phyloP scores from a whole-genome alignment of 805 yeast genomes.

The Pachysolen tannophilus region DNA sequence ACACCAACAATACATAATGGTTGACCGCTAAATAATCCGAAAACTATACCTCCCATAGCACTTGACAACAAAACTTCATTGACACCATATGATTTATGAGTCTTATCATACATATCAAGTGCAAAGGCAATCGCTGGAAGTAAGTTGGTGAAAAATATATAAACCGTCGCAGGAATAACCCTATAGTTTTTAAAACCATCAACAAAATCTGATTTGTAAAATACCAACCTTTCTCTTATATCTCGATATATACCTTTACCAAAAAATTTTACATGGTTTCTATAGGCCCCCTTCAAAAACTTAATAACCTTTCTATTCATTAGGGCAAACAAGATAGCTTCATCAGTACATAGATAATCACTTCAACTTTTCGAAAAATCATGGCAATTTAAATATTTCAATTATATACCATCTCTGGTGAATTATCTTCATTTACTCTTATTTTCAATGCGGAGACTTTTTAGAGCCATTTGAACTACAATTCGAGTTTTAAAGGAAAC shows the following conservation, averaged over 20 bases:
- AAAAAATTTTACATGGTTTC: constrained; percentile 15
- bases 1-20: constrained; percentile 96
- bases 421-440: no score
- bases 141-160: constrained; percentile 81
- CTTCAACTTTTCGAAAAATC: no score
- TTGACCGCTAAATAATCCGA: constrained; percentile 82
- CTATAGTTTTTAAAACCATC: constrained; percentile 76
- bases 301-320: no score
- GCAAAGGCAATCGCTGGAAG: constrained; percentile 95
- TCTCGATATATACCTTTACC: constrained; percentile 51
- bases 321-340: no score
- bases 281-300: background rate
- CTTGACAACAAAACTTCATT: constrained; percentile 81
- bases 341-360: no score
- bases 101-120: constrained; percentile 93
- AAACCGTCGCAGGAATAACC: constrained; percentile 77
- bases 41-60: constrained; percentile 83
- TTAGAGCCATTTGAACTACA: no score
- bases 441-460: no score
- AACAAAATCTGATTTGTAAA: constrained; percentile 66
- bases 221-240: constrained; percentile 47
- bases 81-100: constrained; percentile 80
- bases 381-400: no score
- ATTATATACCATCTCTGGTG: no score
- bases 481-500: no score